Conservation (phyloP, 805 yeast genomes). For the Candida maesae region DNA sequence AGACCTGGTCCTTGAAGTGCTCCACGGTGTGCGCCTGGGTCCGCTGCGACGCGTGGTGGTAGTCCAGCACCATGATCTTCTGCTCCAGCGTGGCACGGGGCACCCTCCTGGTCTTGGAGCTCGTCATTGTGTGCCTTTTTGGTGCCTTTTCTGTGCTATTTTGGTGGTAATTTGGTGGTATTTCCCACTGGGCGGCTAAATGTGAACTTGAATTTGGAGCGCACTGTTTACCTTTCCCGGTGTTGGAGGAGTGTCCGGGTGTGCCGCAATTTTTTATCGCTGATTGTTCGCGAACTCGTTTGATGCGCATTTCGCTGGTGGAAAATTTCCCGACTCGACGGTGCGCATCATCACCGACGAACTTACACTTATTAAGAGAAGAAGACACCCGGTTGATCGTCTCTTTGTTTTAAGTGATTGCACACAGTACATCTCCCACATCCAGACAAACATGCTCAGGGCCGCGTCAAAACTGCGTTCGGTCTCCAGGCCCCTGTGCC, state of each 20-base stretch:
- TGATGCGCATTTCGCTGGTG: no score
- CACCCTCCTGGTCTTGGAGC: conserved; percentile 3
- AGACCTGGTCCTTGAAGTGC: conserved; percentile 42
- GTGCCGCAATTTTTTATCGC: no score
- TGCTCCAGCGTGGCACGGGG: conserved; percentile 44
- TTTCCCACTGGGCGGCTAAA: not conserved
- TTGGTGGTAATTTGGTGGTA: not conserved
- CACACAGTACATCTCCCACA: no score
- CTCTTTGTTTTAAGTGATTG: no score
- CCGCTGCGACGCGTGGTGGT: conserved; percentile 38
- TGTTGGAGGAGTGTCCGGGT: not conserved
- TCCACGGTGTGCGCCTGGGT: conserved; percentile 60
- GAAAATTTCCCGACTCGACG: no score
- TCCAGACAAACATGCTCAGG: not conserved
- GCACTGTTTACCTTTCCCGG: no score
- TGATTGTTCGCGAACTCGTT: no score
- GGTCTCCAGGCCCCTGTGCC: conserved; percentile 3
- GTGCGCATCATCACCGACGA: no score
- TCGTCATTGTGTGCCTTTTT: conserved; percentile 1
- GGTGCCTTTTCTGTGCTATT: not conserved
- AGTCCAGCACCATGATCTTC: conserved; percentile 52
- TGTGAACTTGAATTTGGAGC: no score
- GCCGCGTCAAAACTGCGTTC: not conserved
- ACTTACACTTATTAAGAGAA: no score
- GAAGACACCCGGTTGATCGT: no score